A percentile compares a stretch with the other conserved stretches of the same genome.
Conservation (phyloP, 2,329 filamentous ascomycete species). For the Alternaria tenuissima region DNA sequence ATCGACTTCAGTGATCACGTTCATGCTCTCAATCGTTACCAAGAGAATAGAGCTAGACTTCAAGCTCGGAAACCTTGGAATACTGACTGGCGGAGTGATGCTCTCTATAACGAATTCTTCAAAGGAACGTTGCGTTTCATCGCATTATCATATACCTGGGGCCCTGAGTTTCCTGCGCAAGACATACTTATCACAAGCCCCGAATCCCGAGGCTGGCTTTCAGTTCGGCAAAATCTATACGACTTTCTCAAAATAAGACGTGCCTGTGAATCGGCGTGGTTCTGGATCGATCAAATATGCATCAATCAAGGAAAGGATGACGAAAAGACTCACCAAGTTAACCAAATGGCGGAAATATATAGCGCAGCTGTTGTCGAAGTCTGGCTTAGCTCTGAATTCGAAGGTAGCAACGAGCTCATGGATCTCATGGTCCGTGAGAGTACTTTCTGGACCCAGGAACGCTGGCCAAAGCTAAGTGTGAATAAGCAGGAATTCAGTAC, state of each 20-base stretch:
- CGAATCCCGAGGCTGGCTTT: neutral
- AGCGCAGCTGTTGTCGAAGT: neutral
- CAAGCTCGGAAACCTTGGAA: fast-evolving
- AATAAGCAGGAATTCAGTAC: neutral
- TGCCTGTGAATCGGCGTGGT: neutral
- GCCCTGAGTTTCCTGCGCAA: neutral
- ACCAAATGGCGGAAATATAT: neutral
- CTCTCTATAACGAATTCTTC: fast-evolving
- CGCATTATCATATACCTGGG: neutral
- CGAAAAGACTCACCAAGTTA: neutral
- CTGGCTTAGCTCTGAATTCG: neutral
- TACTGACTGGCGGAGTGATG: no score
- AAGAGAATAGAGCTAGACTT: neutral
- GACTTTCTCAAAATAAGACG: neutral
- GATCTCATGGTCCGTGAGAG: neutral
- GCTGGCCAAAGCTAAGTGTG: fast-evolving
- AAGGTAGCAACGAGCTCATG: neutral
- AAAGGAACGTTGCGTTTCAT: neutral
- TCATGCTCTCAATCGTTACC: neutral
- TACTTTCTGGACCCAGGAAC: fast-evolving
- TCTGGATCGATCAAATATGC: neutral
- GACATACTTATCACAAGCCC: neutral
- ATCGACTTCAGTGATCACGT: neutral
- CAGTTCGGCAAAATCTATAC: neutral
- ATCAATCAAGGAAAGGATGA: neutral